Evolutionary conservation across 2,329 filamentous ascomycete genomes (phyloP).

Genomic region (Mycosphaerella sp.): DNA sequence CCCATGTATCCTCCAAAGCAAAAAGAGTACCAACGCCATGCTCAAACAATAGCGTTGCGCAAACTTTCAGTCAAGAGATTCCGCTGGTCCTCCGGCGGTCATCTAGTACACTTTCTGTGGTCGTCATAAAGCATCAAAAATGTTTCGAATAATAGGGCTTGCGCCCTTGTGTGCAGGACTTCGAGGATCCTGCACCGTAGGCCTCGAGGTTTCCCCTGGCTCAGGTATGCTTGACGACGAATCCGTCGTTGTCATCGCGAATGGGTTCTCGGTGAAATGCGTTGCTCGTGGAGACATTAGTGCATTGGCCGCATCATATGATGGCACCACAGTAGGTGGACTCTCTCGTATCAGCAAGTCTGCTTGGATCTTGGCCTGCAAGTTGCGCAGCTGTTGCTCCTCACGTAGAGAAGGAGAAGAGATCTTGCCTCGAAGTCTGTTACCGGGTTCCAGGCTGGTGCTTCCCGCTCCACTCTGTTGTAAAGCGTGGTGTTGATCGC

Average conservation of each 20-base stretch:
- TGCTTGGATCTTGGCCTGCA: constrained; percentile 31
- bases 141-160: constrained; percentile 68
- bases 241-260: constrained; percentile 40
- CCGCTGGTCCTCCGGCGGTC: constrained; percentile 13
- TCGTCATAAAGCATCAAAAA: constrained; percentile 65
- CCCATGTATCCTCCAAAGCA: constrained; percentile 1
- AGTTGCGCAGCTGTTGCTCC: constrained; percentile 29
- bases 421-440: constrained; percentile 27
- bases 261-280: constrained; percentile 64
- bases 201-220: constrained; percentile 48
- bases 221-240: constrained; percentile 36
- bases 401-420: constrained; percentile 32
- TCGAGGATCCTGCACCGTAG: constrained; percentile 55
- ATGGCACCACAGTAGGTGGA: not conserved
- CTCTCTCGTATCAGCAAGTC: constrained; percentile 18
- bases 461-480: not conserved
- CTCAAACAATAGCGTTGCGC: not conserved
- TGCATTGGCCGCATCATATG: constrained; percentile 37
- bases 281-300: constrained; percentile 66
- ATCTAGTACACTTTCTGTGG: constrained; percentile 13
- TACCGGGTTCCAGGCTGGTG: constrained; percentile 1
- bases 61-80: not conserved
- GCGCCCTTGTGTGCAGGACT: constrained; percentile 69
- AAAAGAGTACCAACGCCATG: not conserved
- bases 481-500: not conserved